Percentiles rank a stretch among this genome's conserved stretches.
phyloP scores from a whole-genome alignment of 2,329 filamentous ascomycete genomes.

The Aspergillus neotritici region DNA sequence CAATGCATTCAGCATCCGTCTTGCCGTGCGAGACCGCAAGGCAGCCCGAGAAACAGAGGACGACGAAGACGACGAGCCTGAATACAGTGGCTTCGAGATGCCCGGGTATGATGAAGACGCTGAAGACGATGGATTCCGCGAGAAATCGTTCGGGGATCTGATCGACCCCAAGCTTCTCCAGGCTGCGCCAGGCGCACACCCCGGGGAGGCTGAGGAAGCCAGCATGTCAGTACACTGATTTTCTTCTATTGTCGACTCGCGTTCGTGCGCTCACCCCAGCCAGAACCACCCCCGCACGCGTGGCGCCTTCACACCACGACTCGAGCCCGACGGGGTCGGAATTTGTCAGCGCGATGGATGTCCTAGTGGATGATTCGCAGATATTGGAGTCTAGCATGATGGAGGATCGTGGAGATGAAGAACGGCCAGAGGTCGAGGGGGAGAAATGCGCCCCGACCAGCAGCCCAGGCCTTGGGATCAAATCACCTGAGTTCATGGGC shows the following conservation, averaged over 20 bases:
- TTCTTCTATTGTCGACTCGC: conserved; percentile 17
- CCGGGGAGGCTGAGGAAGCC: conserved; percentile 26
- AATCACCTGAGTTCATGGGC: too few relatives aligned
- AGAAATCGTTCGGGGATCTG: conserved; percentile 57
- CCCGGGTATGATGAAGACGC: conserved; percentile 55
- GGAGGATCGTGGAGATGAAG: neutral
- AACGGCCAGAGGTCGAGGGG: too few relatives aligned
- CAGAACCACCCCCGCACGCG: conserved; percentile 24
- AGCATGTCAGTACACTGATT: conserved; percentile 37
- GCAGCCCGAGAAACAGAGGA: conserved; percentile 43
- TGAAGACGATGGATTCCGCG: conserved; percentile 57
- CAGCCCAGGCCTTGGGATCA: too few relatives aligned
- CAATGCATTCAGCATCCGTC: conserved; percentile 52
- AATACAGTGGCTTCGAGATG: conserved; percentile 74
- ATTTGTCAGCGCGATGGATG: too few relatives aligned
- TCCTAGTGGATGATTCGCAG: too few relatives aligned
- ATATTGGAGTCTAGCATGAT: too few relatives aligned
- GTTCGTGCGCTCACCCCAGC: conserved; percentile 25
- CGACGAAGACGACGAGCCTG: conserved; percentile 60
- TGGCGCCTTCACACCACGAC: conserved; percentile 19
- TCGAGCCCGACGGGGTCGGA: conserved; percentile 8
- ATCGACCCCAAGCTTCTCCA: conserved; percentile 62
- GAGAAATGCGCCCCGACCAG: too few relatives aligned
- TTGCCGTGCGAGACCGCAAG: conserved; percentile 64
- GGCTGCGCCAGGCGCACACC: conserved; percentile 28